Base-by-base conservation (phyloP, 2,329 filamentous ascomycete genomes). In the Mariannaea sp. region DNA sequence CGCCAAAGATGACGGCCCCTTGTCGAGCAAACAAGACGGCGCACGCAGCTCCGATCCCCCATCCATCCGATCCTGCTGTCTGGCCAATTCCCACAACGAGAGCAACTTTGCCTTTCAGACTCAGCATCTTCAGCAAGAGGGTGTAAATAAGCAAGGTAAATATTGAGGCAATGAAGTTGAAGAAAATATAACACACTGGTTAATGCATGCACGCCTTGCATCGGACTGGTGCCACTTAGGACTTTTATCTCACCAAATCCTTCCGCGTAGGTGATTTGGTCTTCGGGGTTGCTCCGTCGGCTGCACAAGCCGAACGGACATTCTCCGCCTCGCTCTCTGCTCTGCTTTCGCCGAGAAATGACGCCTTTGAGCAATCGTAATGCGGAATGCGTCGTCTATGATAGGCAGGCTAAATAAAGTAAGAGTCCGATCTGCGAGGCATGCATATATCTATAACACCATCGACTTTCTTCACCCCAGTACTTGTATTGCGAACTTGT, bases 11-110 rank as follows among this genome's bases (percentile, higher is more conserved):
- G 10, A 67, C 65, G 2, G 78, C 80, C 13, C 79, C 78, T 64
- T 78, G 75, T 27, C 73, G 70, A 2, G 78, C 76, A 14, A 82
- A 69, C 5, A 75, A 65, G 3, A 74, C 71, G n/a, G 78, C 76
- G 41, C 74, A 79, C 29, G 79, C 77, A 16, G 77, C 73, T 9
- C 78, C 78, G 57, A 79, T 81, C 27, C 77, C 77, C 79, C 78
- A 81, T 16, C 75, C 76, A 22, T 74, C 70, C 36, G 69, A 66
- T 14, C 73, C 70, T 13, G n/a, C n/a, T n/a, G 71, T 71, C 62
- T 77, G 74, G 19, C 77, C 77, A 26, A 79, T 71, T 32, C 77
- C 77, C 19, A 77, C 76, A 41, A 78, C 67, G 5, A 79, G 68
- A 16, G 72, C 75, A 20, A 79, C 70, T 68, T 77, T 77, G 27